Conservation (phyloP, 106 monocot species). For the Phalaenopsis equestris region DNA sequence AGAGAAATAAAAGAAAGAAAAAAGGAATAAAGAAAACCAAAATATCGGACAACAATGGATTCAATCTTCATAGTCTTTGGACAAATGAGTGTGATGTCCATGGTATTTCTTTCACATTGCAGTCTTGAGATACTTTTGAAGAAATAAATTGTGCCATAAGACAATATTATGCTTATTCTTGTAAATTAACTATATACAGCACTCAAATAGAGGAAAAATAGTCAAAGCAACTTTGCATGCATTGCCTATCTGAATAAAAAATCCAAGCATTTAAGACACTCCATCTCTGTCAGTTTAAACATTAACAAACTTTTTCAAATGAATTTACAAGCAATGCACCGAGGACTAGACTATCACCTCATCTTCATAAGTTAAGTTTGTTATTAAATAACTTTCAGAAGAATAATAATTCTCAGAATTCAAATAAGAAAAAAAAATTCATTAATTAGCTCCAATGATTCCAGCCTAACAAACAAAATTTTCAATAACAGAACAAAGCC, state of each 20-base stretch:
- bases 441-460: neutral
- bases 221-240: neutral
- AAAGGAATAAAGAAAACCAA: no score
- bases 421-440: neutral
- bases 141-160: neutral
- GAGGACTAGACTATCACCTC: neutral
- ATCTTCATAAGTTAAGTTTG: neutral
- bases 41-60: no score
- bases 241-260: neutral
- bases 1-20: no score
- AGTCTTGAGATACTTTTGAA: neutral
- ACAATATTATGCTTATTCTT: neutral
- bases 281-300: no score
- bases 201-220: neutral
- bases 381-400: neutral
- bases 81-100: no score
- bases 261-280: neutral
- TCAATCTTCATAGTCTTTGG: no score
- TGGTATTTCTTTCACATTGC: neutral
- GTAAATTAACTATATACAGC: neutral
- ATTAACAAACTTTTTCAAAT: no score
- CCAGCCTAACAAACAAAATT: no score
- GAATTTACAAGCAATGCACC: neutral
- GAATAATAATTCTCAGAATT: neutral
- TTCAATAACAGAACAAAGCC: neutral